Percentiles rank a stretch among this genome's conserved stretches.
Evolutionary conservation across 257 asterid genomes (phyloP).

Genomic region (Cinchona pubescens): DNA sequence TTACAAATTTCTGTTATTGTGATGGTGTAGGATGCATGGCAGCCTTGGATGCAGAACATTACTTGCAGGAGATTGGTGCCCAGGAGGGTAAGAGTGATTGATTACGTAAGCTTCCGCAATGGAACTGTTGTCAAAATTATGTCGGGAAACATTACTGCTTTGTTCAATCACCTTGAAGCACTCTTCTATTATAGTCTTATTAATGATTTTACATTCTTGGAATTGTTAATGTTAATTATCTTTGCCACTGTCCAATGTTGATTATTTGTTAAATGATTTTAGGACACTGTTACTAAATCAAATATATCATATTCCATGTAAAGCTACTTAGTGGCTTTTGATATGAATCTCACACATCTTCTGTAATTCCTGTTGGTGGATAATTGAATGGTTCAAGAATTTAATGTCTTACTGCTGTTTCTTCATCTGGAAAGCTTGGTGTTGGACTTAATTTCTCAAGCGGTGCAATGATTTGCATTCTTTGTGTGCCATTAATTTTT

Average conservation of each 20-base stretch:
- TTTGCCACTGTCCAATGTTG: neutral
- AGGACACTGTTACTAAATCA: neutral
- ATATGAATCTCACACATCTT: neutral
- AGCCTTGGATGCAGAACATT: constrained; percentile 95
- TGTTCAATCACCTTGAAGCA: neutral
- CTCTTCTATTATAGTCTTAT: neutral
- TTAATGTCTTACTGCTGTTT: neutral
- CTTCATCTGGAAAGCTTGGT: neutral
- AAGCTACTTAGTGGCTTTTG: neutral
- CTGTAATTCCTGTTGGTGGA: neutral
- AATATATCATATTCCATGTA: neutral
- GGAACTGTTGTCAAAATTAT: constrained; percentile 21
- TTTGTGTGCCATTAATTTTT: neutral
- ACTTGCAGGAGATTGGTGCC: constrained; percentile 78
- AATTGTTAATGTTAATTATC: neutral
- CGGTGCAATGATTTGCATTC: neutral
- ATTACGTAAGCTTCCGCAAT: constrained; percentile 31
- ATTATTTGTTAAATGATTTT: no score
- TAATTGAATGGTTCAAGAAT: neutral
- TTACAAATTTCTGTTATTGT: neutral
- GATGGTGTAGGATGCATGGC: constrained; percentile 86
- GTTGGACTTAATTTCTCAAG: neutral
- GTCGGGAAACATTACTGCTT: neutral
- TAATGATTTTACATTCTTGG: neutral
- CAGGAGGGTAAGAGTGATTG: constrained; percentile 96